Base-by-base conservation (phyloP, 192 early-diverging fungal genomes). In the Entrophospora sp. region DNA sequence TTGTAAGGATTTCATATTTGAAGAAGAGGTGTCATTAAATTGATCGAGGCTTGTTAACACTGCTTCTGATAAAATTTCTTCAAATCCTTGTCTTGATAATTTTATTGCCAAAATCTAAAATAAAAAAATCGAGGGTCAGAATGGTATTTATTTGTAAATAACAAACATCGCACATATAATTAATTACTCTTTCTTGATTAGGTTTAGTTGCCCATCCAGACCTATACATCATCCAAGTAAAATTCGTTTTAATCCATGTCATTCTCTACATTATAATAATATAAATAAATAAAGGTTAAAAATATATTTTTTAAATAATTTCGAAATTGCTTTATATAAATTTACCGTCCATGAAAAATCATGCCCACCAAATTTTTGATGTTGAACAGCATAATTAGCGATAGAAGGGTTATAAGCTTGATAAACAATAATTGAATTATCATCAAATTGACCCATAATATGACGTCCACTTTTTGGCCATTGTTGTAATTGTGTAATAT, bases 221-320 rank as follows among this genome's bases (percentile, higher is more conserved):
- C 43, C 77, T 75, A 43, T 79, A 73, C 70, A 79, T 75, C 77
- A 79, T 79, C 77, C 77, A 79, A 52, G 70, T 52, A 53, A 79
- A 79, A 44, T 67, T 73, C 46, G 77, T 61, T 69, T 79, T 79
- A 51, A 79, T 73, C 77, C 77, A 79, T 6, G 77, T 78, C 74
- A 76, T 79, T 14, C 77, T 71, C 53, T 56, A 56, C 10, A 10
- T 9, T 20, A 35, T 56, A 34, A 56, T n/a, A 34, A 20, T 22
- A 46, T 18, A 18, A 46, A 22, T 2, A 4, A 8, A 18, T 20
- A 22, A 46, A 22, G 22, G 1, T 22, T 22, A 20, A 22, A 24
- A 20, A 2, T 46, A 22, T 46, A 4, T 18, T 18, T 5, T 22
- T 13, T 46, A 20, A 46, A 45, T 20, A 20, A 20, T 18, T 46